Conservation (phyloP, 768 basidiomycete species). For the Xerocomellus amylosporus region DNA sequence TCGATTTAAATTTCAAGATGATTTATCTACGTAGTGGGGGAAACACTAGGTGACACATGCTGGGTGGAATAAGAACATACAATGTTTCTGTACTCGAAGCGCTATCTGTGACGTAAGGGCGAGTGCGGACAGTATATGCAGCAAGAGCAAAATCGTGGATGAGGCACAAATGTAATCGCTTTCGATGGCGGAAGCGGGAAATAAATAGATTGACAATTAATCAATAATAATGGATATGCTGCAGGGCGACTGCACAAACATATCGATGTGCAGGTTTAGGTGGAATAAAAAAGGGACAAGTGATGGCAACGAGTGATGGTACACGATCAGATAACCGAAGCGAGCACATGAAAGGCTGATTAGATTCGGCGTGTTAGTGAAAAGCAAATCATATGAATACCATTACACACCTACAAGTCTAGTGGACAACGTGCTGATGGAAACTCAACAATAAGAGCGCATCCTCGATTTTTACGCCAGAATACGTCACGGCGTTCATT, state of each 20-base stretch:
- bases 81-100: conserved; percentile 22
- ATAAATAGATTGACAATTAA: conserved; percentile 33
- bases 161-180: conserved; percentile 8
- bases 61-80: conserved; percentile 12
- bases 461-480: conserved; percentile 68
- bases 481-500: conserved; percentile 34
- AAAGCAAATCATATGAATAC: neutral
- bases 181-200: conserved; percentile 7
- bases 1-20: conserved; percentile 11
- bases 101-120: conserved; percentile 12
- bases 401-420: conserved; percentile 28
- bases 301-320: conserved; percentile 15
- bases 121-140: conserved; percentile 16
- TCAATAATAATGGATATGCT: conserved; percentile 37
- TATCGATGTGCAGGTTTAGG: conserved; percentile 5
- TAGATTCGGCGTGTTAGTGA: conserved; percentile 11
- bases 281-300: conserved; percentile 9
- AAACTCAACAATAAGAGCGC: conserved; percentile 73
- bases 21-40: conserved; percentile 17
- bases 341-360: conserved; percentile 15
- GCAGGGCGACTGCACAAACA: conserved; percentile 15
- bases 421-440: conserved; percentile 62
- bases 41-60: conserved; percentile 17
- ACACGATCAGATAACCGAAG: conserved; percentile 20
- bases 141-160: conserved; percentile 11